phyloP scores from a whole-genome alignment of 2,329 filamentous ascomycete genomes.

The Apiospora marii region DNA sequence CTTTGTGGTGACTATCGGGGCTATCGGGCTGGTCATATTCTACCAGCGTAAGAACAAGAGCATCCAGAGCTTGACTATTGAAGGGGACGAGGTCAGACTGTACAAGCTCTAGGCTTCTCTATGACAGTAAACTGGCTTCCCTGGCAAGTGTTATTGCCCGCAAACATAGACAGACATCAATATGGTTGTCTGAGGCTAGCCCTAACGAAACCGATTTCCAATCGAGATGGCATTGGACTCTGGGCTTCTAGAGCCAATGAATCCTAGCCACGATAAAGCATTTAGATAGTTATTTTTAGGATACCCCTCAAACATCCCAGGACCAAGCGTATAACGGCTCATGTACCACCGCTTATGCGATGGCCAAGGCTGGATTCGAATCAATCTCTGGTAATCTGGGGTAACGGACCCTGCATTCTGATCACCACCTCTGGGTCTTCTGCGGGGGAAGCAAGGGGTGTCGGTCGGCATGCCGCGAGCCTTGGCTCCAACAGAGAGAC shows the following conservation, averaged over 20 bases:
- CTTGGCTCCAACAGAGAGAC: neutral
- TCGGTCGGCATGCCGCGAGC: neutral
- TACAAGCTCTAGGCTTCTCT: constrained; percentile 45
- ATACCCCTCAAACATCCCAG: neutral
- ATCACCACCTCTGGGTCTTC: neutral
- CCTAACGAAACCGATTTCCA: neutral
- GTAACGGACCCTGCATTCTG: neutral
- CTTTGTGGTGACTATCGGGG: constrained; percentile 63
- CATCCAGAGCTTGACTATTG: constrained; percentile 40
- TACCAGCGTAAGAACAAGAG: constrained; percentile 57
- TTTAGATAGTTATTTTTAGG: neutral
- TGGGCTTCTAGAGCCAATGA: neutral
- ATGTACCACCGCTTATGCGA: neutral
- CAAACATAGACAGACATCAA: neutral
- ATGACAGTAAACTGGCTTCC: no score
- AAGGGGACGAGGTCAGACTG: constrained; percentile 46
- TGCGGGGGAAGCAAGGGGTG: constrained; percentile 5
- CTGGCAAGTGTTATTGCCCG: no score
- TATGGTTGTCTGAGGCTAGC: neutral
- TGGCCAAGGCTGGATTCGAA: neutral
- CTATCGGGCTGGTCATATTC: constrained; percentile 59
- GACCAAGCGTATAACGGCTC: neutral
- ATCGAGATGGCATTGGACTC: neutral
- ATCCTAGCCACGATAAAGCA: neutral
- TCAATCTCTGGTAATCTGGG: neutral